Evolutionary conservation across 2,329 filamentous ascomycete species (phyloP), one percentile per base, ranked within the genome.

Genomic region (Paecilomyces sp.): DNA sequence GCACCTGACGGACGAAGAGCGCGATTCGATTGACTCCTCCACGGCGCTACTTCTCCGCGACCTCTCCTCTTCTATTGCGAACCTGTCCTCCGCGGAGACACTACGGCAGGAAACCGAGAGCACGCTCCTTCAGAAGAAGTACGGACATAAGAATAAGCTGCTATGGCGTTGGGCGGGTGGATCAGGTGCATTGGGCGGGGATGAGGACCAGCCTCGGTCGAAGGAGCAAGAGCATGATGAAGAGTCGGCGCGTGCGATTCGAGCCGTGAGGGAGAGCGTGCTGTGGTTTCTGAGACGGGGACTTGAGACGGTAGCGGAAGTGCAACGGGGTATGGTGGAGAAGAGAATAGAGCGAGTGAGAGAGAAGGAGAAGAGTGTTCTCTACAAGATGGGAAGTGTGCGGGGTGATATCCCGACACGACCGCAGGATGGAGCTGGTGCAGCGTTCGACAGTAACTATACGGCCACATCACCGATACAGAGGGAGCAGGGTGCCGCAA

Each of bases 301-400:
- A 68, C 76, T 97, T 63, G 89, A 94, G 75, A 82, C 85, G 64
- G 92, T 88, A 59, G 88, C 89, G 51, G 83, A 85, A 67, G 86
- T 88, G 63, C 93, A 97, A 79, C 87, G 91, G 67, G 84, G 83
- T 56, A 97, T 97, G 91, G 96, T 97, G 83, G 92, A 96, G 77
- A 89, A 90, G 69, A 80, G 94, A 67, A 80, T 97, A 65, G 86
- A 87, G 69, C 81, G 94, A 58, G 91, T 95, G 73, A 82, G 93
- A 74, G 92, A 97, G 78, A 94, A 90, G 83, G 92, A 88, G 69
- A 90, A 91, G 75, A 95, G 90, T 70, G 84, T 93, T 61, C 78
- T 96, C 59, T 89, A 91, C 64, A 92, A 91, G 73, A 81, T 57
- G 75, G 70, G 18, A 25, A 57, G 41, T 57, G 57, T 57, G 62